Base-by-base conservation (phyloP, 257 asterid species). In the Thymus quinquecostatus region DNA sequence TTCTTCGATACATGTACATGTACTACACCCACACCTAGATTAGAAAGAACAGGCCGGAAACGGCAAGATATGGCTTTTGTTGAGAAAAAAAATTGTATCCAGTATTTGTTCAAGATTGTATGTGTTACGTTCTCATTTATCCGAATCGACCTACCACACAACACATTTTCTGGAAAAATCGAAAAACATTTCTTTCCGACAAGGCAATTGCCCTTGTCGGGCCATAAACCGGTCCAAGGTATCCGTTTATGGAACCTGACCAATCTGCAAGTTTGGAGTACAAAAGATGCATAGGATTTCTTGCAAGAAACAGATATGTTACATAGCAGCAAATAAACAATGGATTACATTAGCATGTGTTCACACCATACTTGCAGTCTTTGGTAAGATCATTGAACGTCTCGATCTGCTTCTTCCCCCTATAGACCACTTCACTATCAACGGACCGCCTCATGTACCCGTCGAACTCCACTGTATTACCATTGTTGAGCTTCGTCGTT, bases 361-460 rank as follows among this genome's bases (percentile, higher is more conserved):
- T 82, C 11, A 82, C 58, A 58, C 97, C 98, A 78, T 91, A 81
- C 83, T 89, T 94, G 58, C 96, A 89, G 82, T 91, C 98, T 56
- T 61, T 81, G 3, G 96, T 86, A 54, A 86, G 94, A 82, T 86
- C 96, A 72, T 89, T 86, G 76, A 87, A 93, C 10, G 93, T 91
- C 84, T 94, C 99, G 32, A 91, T 77, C 82, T 88, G 90, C 76
- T 80, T 89, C 66, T 91, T 86, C 1, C 89, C 97, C 86, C 85
- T 85, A 11, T 77, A 69, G 75, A 86, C 85, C 80, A 94, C 93
- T 72, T 88, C 96, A n/a, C 86, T 79, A 71, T 94, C 99, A 13
- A 94, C 92, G 21, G 86, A 75, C 5, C 64, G 67, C 79, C 86
- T 89, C 99, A 92, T 92, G 80, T 86, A 95, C 56, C 89, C 89